Percentiles rank a stretch among this genome's conserved stretches.
These are phyloP conservation scores for Ballota nigra DNA, from an alignment of 257 asterid genomes.

Conservation along the genomic window DNA sequence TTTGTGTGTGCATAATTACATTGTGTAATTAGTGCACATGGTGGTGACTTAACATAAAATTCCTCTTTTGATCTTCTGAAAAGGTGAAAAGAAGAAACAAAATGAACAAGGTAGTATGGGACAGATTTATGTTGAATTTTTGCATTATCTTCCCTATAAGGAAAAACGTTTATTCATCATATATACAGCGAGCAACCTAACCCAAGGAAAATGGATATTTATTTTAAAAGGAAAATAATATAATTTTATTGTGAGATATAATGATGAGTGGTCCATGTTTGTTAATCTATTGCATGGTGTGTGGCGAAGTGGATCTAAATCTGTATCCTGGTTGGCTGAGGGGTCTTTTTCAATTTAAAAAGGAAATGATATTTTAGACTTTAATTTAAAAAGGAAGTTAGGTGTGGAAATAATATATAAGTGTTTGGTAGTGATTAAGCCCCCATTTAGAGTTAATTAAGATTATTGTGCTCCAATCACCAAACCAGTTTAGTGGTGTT, in stretches of 20 bases:
- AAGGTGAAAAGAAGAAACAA: not conserved
- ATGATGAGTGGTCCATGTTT: slow-evolving; percentile 14
- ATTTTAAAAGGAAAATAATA: not conserved
- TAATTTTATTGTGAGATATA: not conserved
- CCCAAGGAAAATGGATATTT: not conserved
- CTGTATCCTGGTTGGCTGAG: slow-evolving; percentile 39
- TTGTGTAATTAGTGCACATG: no score
- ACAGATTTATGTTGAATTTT: not conserved
- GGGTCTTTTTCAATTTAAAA: slow-evolving; percentile 23
- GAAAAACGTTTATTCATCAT: not conserved
- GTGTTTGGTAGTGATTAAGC: slow-evolving; percentile 18
- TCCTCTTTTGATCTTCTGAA: not conserved
- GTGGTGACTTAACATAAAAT: no score
- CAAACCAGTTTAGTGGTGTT: not conserved
- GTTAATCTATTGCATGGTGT: not conserved
- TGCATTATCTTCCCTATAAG: not conserved
- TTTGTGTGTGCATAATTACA: no score
- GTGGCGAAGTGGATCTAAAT: slow-evolving; percentile 30
- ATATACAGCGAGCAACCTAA: not conserved
- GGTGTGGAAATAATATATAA: not conserved
- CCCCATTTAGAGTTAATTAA: not conserved
- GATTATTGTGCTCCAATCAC: slow-evolving; percentile 10
- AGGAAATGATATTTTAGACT: not conserved
- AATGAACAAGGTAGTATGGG: not conserved
- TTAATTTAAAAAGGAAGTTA: not conserved